Evolutionary conservation across 169 alveolate genomes (phyloP), one percentile per base, ranked within the genome.

Genomic region (Condylostoma magnum): DNA sequence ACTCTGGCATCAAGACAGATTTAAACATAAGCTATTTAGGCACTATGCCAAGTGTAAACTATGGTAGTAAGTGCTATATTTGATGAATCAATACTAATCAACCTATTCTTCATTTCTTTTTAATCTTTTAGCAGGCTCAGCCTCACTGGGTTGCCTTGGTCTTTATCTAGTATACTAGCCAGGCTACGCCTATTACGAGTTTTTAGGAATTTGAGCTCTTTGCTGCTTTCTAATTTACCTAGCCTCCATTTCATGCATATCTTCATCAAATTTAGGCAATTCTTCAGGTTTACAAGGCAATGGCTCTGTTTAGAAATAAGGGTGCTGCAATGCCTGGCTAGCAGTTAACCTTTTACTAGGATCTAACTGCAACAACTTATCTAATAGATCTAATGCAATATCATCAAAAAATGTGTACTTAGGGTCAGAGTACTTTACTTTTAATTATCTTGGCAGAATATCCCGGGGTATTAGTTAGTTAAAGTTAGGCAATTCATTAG

Each of bases 271-370:
- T 47, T 66, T n/a, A 6, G 87, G 87, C 12, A 80, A 22, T 20
- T 80, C 87, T 6, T 41, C 20, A 15, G 78, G 84, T 4, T 4
- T 6, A 38, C 87, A 68, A 6, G 87, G 79, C 27, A 52, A 31
- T 25, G 87, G 87, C 25, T 38, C 73, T 22, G 74, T 53, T 1
- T 48, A 36, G 22, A 90, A 80, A 85, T 81, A 90, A 30, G 93
- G 91, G 67, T 90, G 95, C 18, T 74, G 79, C 10, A 90, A 36
- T 0, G 93, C 92, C 58, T 87, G 77, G 37, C 70, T 67, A 20
- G 89, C 84, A n/a, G 85, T 84, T 31, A 86, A 68, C 60, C 95
- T 70, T 30, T 72, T 79, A 28, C 36, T 72, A 30, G 90, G 90
- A 57, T 89, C 82, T 36, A 82, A 71, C 47, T 81, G 83, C 15